Evolutionary conservation across 2,329 filamentous ascomycete species (phyloP).

Genomic region (Diaporthe aspalathi): DNA sequence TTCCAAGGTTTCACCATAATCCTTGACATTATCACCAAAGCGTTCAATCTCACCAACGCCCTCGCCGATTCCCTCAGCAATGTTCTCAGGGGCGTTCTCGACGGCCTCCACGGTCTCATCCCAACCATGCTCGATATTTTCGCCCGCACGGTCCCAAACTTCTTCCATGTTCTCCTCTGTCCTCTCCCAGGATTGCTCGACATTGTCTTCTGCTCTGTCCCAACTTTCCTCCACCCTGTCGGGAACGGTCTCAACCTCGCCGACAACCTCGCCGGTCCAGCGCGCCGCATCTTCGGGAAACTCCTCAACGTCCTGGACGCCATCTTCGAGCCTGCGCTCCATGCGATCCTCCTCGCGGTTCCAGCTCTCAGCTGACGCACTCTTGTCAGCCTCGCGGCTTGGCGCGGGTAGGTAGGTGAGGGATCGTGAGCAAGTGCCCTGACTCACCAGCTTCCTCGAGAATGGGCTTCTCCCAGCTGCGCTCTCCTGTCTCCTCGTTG

Average conservation of each 20-base stretch:
- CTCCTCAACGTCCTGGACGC: constrained; percentile 30
- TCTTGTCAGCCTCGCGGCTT: neutral
- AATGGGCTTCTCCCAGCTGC: constrained; percentile 33
- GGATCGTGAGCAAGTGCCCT: rapidly evolving
- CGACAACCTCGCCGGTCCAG: constrained; percentile 34
- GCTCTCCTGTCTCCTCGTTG: constrained; percentile 37
- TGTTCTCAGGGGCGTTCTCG: constrained; percentile 34
- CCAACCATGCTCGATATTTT: constrained; percentile 39
- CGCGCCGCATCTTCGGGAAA: constrained; percentile 36
- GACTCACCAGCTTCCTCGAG: constrained; percentile 35
- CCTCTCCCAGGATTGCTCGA: constrained; percentile 22
- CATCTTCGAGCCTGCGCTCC: constrained; percentile 33
- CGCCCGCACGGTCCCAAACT: constrained; percentile 26
- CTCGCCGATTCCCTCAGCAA: constrained; percentile 30
- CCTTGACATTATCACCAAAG: constrained; percentile 25
- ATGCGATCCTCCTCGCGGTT: constrained; percentile 30
- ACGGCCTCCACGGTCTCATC: constrained; percentile 33
- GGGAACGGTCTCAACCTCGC: constrained; percentile 29
- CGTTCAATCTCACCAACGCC: constrained; percentile 34
- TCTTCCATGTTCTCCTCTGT: constrained; percentile 29
- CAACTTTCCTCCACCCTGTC: constrained; percentile 26
- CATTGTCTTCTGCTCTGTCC: constrained; percentile 30
- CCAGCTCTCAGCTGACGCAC: constrained; percentile 12
- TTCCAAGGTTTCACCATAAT: constrained; percentile 22
- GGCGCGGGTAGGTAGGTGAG: neutral